Evolutionary conservation across 139 green algal genomes (phyloP).

Genomic region (Penium margaritaceum): DNA sequence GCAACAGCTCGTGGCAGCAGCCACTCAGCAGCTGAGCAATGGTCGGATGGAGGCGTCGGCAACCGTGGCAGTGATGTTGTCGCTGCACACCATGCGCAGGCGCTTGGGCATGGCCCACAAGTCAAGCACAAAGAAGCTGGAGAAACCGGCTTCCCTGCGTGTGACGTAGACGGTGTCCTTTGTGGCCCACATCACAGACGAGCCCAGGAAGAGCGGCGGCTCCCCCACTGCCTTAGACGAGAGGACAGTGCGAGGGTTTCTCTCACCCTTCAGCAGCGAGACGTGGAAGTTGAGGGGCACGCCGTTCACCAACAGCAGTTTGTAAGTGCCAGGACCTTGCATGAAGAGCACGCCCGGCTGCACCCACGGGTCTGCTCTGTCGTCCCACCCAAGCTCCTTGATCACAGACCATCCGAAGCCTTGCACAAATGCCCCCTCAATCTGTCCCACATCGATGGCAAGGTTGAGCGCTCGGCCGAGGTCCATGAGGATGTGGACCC

Average conservation of each 20-base stretch:
- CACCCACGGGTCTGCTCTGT: conserved; percentile 63
- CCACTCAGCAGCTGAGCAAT: too few species aligned
- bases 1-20: too few species aligned
- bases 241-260: conserved; percentile 74
- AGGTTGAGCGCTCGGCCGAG: conserved; percentile 88
- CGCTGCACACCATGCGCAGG: conserved; percentile 76
- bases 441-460: conserved; percentile 89
- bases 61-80: conserved; percentile 59
- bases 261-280: conserved; percentile 52
- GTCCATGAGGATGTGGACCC: conserved; percentile 86
- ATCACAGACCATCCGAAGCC: conserved; percentile 87
- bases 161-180: conserved; percentile 77
- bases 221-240: conserved; percentile 91
- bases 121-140: conserved; percentile 71
- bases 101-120: conserved; percentile 79
- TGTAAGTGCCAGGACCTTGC: conserved; percentile 73
- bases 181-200: conserved; percentile 80
- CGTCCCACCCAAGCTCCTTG: conserved; percentile 92
- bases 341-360: conserved; percentile 73
- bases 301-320: conserved; percentile 91
- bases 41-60: too few species aligned
- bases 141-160: conserved; percentile 49
- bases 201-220: conserved; percentile 83
- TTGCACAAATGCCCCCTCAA: conserved; percentile 90
- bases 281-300: conserved; percentile 83